Evolutionary conservation across 2,329 filamentous ascomycete species (phyloP), one percentile per base, ranked within the genome.

Genomic region (Colletotrichum sp.): DNA sequence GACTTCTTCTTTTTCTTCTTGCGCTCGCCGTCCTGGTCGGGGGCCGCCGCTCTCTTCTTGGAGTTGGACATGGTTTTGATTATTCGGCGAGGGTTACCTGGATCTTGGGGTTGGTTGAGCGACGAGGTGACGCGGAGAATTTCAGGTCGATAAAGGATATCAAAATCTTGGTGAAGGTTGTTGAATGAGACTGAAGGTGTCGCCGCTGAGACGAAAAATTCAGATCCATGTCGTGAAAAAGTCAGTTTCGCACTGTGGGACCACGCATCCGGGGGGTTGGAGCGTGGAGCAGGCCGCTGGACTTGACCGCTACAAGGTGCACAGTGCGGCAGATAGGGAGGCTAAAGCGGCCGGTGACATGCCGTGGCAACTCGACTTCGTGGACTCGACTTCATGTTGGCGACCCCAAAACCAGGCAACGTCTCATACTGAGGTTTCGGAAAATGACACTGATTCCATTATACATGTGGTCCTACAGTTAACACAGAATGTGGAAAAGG

Each of bases 1-100:
- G 87, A 87, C 76, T 88, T 88, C 85, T 91, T 93, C 80, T 89
- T 88, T 76, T 84, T 87, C 81, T 91, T 91, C 77, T 84, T 85
- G 55, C 76, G 73, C 4, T 84, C 80, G 52, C 83, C 82, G 18
- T 85, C 85, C 13, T 88, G 86, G 28, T 87, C 84, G 26, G 91
- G 90, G 8, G 5, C 36, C 2, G 88, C 87, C 77, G 90, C 88
- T 79, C 92, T 90, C 84, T 92, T 94, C 80, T 87, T 90, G 65
- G 86, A 78, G 74, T 85, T 86, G 5, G 86, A 83, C 86, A 87
- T 87, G 63, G 5, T 43, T n/a, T 57, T 32, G 28, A 28, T 30
- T 39, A 7, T 15, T 13, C 15, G 9, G 7, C 2, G 5, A 34
- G 6, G 6, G 1, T 3, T 21, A 15, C 6, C 59, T 34, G 16